Base-by-base conservation (phyloP, 164 flowering plant genomes). In the Chimonanthus salicifolius region DNA sequence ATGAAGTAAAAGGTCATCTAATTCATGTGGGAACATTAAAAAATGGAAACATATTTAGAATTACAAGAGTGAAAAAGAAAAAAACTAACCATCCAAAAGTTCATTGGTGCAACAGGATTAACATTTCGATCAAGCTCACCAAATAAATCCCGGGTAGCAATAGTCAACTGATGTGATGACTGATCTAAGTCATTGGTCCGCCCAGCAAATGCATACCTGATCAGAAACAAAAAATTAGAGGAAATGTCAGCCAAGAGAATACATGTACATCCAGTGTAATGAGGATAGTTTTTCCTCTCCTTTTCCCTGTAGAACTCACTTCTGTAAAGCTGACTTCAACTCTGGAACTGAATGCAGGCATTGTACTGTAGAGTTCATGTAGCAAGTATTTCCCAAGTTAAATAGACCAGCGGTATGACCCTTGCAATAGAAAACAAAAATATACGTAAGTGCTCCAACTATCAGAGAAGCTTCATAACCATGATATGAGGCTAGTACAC, bases 301-400 rank as follows among this genome's bases (percentile, higher is more conserved):
- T 15, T 68, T 60, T 63, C 66, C 20, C 7, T 63, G 68, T 62
- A 76, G 10, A 65, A 80, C 88, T 85, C 67, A 95, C 99, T 83
- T 81, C 33, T 80, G 60, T 76, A 95, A 82, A 74, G 94, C 98
- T 62, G 98, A 88, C 80, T 93, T 95, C 86, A 95, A 81, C 84
- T 95, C 99, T 64, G 97, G 98, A 77, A 93, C 99, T 33, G 97
- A 92, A 84, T 93, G 98, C 84, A 95, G 78, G 77, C 98, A 95
- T 72, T 95, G 99, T 15, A 93, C 43, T 3, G 99, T 95, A 46
- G 99, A 95, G 82, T 93, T 95, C 99, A 95, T 95, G 84, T 95
- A 95, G 82, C 99, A 95, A 60, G 98, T 95, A 78, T 95, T 92
- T 74, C 98, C 99, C 75, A 95, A 78, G 82, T 95, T 95, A 71